These are phyloP conservation scores for Fagopyrum homotropicum DNA, from an alignment of 148 eudicot species.

Conservation along the genomic window DNA sequence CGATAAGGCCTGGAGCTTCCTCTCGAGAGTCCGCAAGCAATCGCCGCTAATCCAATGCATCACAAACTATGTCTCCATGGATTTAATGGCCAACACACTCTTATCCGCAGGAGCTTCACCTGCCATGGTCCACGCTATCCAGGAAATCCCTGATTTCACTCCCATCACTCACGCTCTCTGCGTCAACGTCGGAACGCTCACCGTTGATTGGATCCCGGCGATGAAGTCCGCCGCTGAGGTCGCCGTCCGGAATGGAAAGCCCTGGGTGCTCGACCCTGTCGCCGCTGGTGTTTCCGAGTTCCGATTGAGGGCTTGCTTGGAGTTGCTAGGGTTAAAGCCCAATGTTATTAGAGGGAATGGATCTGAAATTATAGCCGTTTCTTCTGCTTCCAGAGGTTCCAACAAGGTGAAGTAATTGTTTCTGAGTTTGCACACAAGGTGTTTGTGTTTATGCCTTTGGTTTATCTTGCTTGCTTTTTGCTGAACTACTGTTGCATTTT, in stretches of 20 bases:
- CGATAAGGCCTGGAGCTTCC: conserved; percentile 27
- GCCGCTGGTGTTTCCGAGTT: conserved; percentile 72
- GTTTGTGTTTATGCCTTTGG: too few relatives aligned
- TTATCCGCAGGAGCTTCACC: conserved; percentile 62
- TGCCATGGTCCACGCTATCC: conserved; percentile 49
- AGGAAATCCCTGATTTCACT: conserved; percentile 63
- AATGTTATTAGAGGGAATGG: conserved; percentile 56
- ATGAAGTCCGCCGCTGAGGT: conserved; percentile 55
- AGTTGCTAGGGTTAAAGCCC: too few relatives aligned
- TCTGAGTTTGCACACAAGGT: too few relatives aligned
- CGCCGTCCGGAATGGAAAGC: conserved; percentile 32
- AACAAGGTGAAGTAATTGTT: too few relatives aligned
- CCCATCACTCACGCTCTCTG: conserved; percentile 46
- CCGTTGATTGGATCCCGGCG: conserved; percentile 52
- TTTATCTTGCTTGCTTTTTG: too few relatives aligned
- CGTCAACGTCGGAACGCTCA: conserved; percentile 66
- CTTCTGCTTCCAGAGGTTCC: conserved; percentile 15
- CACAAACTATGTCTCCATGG: conserved; percentile 65
- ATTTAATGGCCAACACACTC: conserved; percentile 58
- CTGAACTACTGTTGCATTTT: neutral
- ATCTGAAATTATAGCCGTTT: conserved; percentile 77
- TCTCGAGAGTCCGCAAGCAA: conserved; percentile 15
- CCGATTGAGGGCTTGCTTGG: conserved; percentile 52
- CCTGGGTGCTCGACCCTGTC: conserved; percentile 94
- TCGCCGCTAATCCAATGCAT: conserved; percentile 63